Evolutionary conservation across 805 yeast species (phyloP).

Genomic region (Jamesozyma spencerorum): DNA sequence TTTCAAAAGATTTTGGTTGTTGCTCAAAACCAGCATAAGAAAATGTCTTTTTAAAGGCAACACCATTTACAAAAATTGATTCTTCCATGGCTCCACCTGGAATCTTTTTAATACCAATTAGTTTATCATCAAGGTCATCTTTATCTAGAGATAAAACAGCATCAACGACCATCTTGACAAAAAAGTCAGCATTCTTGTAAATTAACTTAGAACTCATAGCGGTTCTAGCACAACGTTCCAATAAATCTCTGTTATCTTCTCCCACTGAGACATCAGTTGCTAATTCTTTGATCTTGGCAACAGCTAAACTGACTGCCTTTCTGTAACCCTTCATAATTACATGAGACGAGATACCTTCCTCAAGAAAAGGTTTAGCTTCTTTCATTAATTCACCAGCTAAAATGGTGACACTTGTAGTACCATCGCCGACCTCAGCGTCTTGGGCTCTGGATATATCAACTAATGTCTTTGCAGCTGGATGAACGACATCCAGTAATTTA

Average conservation of each 20-base stretch:
- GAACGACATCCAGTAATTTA: constrained; percentile 86
- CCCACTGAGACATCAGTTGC: constrained; percentile 58
- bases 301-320: constrained; percentile 70
- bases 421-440: constrained; percentile 98
- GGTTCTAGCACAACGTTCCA: constrained; percentile 89
- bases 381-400: constrained; percentile 90
- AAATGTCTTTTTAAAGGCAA: constrained; percentile 94
- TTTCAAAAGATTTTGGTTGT: constrained; percentile 76
- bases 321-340: constrained; percentile 81
- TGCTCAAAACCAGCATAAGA: constrained; percentile 98
- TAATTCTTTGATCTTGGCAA: constrained; percentile 60
- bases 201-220: constrained; percentile 96
- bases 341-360: constrained; percentile 92
- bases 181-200: constrained; percentile 76
- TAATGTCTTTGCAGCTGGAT: constrained; percentile 94
- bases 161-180: constrained; percentile 94
- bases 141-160: constrained; percentile 84
- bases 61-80: constrained; percentile 81
- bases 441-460: constrained; percentile 94
- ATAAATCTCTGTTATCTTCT: constrained; percentile 46
- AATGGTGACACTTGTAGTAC: constrained; percentile 92
- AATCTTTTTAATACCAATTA: constrained; percentile 90
- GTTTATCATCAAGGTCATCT: constrained; percentile 73
- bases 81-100: constrained; percentile 97
- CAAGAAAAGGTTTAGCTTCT: constrained; percentile 83